These are phyloP conservation scores for Lophium mytilinum DNA, from an alignment of 495 filamentous ascomycete genomes.

Conservation along the genomic window DNA sequence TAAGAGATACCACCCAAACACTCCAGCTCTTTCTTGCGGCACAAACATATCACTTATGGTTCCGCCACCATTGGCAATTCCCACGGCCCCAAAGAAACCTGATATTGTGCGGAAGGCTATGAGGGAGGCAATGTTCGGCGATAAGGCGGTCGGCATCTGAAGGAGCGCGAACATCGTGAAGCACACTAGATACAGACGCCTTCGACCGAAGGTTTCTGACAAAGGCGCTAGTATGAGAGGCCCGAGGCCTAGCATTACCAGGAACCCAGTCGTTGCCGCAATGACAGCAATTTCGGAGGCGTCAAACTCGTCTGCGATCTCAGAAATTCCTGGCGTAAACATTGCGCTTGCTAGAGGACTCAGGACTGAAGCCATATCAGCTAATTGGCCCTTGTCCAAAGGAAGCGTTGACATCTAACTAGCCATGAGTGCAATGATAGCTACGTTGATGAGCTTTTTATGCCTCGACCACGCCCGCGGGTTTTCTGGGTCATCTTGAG, in stretches of 20 bases:
- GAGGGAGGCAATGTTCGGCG: conserved; percentile 25
- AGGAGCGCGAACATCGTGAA: conserved; percentile 26
- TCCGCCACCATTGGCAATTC: not conserved
- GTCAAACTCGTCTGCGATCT: conserved; percentile 19
- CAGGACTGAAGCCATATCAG: not conserved
- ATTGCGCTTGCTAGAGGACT: conserved; percentile 18
- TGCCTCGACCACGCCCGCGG: conserved; percentile 10
- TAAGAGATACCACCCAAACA: not conserved
- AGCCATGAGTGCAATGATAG: conserved; percentile 11
- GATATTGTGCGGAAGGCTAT: conserved; percentile 39
- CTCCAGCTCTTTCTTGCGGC: conserved; percentile 1
- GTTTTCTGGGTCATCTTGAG: conserved; percentile 2
- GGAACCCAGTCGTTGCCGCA: conserved; percentile 25
- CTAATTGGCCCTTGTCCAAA: not conserved
- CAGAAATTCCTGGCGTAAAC: conserved; percentile 21
- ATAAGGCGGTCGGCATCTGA: conserved; percentile 30
- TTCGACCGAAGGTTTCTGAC: conserved; percentile 27
- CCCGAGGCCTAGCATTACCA: conserved; percentile 31
- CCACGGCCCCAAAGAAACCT: conserved; percentile 15
- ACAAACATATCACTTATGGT: conserved; percentile 6
- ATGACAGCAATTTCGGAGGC: conserved; percentile 3
- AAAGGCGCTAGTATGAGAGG: conserved; percentile 25
- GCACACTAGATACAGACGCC: conserved; percentile 24
- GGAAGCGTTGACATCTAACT: not conserved
- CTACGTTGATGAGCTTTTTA: conserved; percentile 14